Evolutionary conservation across 345 rosid genomes (phyloP).

Genomic region (Gossypium australe): DNA sequence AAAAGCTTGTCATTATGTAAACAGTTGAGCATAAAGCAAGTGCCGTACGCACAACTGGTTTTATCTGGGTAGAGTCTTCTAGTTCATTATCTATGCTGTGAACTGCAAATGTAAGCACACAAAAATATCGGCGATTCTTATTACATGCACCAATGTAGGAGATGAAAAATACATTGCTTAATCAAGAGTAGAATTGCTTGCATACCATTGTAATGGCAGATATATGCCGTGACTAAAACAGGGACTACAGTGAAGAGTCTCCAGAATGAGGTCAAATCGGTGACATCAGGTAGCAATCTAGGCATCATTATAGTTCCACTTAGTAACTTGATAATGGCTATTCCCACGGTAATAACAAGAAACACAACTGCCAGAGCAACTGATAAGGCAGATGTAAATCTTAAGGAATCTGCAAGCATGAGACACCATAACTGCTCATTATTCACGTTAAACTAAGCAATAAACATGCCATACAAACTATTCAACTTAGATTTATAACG

Average conservation of each 20-base stretch:
- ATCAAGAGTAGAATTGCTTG: neutral
- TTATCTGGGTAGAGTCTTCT: slow-evolving; percentile 59
- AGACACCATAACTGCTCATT: slow-evolving; percentile 3
- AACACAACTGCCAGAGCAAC: slow-evolving; percentile 77
- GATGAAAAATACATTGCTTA: neutral
- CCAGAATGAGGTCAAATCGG: slow-evolving; percentile 70
- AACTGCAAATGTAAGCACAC: slow-evolving; percentile 44
- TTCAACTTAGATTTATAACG: neutral
- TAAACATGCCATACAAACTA: neutral
- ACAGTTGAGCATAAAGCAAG: slow-evolving; percentile 69
- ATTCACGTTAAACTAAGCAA: neutral
- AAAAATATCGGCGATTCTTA: slow-evolving; percentile 8
- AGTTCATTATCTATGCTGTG: slow-evolving; percentile 90
- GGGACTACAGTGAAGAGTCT: slow-evolving; percentile 87
- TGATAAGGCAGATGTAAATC: slow-evolving; percentile 77
- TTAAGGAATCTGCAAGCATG: slow-evolving; percentile 71
- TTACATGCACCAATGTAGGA: neutral
- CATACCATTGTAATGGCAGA: slow-evolving; percentile 87
- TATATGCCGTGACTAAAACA: slow-evolving; percentile 82
- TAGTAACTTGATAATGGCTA: slow-evolving; percentile 54
- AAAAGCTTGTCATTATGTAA: slow-evolving; percentile 70
- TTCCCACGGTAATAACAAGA: slow-evolving; percentile 69
- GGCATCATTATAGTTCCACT: slow-evolving; percentile 68
- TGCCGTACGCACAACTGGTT: slow-evolving; percentile 62
- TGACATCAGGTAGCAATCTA: slow-evolving; percentile 64